Base-by-base conservation (phyloP, 148 eudicot species). In the Fagopyrum homotropicum region DNA sequence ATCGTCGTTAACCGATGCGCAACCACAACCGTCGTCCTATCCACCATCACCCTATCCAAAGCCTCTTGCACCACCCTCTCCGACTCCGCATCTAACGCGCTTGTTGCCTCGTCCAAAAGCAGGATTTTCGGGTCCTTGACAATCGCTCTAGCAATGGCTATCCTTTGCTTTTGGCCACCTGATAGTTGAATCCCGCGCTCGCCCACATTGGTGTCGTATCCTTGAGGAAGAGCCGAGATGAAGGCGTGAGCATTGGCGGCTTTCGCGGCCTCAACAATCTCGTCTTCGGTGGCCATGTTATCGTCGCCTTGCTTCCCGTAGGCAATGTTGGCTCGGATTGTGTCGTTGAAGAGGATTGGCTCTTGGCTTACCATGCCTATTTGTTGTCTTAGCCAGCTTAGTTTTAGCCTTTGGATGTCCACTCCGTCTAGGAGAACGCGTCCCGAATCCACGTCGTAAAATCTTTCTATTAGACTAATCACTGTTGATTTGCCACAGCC, bases 321-420 rank as follows among this genome's bases (percentile, higher is more conserved):
- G 1, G 91, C 89, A 22, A 93, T 91, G 89, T 93, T 91, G 76
- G 84, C 73, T 4, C 88, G 89, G 61, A 93, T 88, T 0, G 94
- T 89, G 69, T 87, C 91, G 52, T 91, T 91, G 84, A 93, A 93
- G 45, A 89, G 92, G 5, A 91, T 43, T 0, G 98, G 98, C 66
- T 93, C 98, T 83, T 93, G 97, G 79, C 98, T 82, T 6, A 93
- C 97, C 35, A 91, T 51, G 1, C 98, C 98, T 87, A 93, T 93
- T 64, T 93, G 97, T 70, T 84, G 87, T 76, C 98, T 85, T 52
- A 93, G 86, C 98, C 98, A 93, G 14, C 86, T 82, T 63, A 89
- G 79, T 64, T 89, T 89, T 60, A 91, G 73, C 16, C 75, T 86
- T 4, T 57, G 75, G 17, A 91, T 75, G 26, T 93, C 90, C 2